phyloP scores from a whole-genome alignment of 108 stramenopile genomes.

The Nitzschia inconspicua region DNA sequence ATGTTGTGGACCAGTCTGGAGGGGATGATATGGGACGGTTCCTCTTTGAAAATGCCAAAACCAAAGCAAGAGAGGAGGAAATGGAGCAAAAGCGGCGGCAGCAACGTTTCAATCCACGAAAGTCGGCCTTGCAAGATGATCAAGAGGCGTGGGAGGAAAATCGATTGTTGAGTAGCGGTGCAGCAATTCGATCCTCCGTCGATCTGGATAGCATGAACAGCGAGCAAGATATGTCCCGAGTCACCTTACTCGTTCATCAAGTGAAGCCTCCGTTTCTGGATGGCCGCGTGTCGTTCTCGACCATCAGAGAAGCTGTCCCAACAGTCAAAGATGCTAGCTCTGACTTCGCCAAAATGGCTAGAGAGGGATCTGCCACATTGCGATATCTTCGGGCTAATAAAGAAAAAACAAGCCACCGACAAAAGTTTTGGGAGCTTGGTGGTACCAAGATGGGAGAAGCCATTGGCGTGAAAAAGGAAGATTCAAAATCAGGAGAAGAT shows the following conservation, averaged over 20 bases:
- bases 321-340: conserved; percentile 80
- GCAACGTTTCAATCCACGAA: conserved; percentile 45
- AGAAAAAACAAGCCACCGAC: conserved; percentile 89
- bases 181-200: conserved; percentile 63
- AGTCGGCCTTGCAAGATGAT: conserved; percentile 81
- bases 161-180: conserved; percentile 85
- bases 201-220: conserved; percentile 73
- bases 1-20: conserved; percentile 29
- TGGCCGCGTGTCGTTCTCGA: conserved; percentile 79
- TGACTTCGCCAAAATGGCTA: conserved; percentile 91
- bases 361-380: conserved; percentile 86
- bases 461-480: conserved; percentile 73
- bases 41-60: conserved; percentile 77
- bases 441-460: conserved; percentile 94
- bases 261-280: conserved; percentile 96
- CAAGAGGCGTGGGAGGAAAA: conserved; percentile 98
- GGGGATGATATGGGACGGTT: conserved; percentile 67
- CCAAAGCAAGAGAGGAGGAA: conserved; percentile 75
- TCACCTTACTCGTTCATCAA: conserved; percentile 90
- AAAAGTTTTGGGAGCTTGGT: conserved; percentile 98
- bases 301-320: conserved; percentile 78
- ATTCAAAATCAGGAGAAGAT: conserved; percentile 17
- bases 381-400: conserved; percentile 75
- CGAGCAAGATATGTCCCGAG: conserved; percentile 53
- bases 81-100: conserved; percentile 57